Conservation (phyloP, 805 yeast genomes). For the Kodamaea restingae region DNA sequence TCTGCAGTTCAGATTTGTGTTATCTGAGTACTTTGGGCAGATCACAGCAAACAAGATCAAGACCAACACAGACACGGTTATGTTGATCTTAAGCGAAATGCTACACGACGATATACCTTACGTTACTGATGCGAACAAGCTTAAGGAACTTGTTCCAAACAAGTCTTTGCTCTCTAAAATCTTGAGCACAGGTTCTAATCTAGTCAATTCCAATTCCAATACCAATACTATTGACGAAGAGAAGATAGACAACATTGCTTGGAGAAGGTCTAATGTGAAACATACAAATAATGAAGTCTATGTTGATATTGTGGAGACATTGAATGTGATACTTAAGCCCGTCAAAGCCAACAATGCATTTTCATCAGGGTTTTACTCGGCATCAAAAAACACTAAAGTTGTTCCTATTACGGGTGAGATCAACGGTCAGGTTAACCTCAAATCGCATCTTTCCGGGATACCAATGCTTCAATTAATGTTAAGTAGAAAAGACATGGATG, state of each 20-base stretch:
- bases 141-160: conserved; percentile 67
- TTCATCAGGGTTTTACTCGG: conserved; percentile 23
- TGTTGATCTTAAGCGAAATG: conserved; percentile 71
- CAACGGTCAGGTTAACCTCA: conserved; percentile 59
- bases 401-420: conserved; percentile 51
- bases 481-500: conserved; percentile 42
- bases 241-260: conserved; percentile 45
- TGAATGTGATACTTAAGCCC: conserved; percentile 51
- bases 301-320: conserved; percentile 71
- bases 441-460: conserved; percentile 68
- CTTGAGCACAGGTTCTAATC: conserved; percentile 37
- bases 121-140: conserved; percentile 63
- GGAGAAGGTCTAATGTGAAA: conserved; percentile 73
- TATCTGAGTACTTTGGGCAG: conserved; percentile 60
- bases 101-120: conserved; percentile 74
- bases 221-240: conserved; percentile 12
- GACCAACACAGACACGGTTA: conserved; percentile 65
- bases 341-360: conserved; percentile 11
- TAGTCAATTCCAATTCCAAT: conserved; percentile 18
- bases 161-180: conserved; percentile 53
- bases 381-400: conserved; percentile 17
- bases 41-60: conserved; percentile 56
- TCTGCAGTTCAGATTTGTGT: conserved; percentile 44
- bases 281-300: conserved; percentile 81
- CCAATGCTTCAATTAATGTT: conserved; percentile 67